These are phyloP conservation scores for Abrus pulchellus DNA, from an alignment of 306 rosid genomes.

Conservation along the genomic window DNA sequence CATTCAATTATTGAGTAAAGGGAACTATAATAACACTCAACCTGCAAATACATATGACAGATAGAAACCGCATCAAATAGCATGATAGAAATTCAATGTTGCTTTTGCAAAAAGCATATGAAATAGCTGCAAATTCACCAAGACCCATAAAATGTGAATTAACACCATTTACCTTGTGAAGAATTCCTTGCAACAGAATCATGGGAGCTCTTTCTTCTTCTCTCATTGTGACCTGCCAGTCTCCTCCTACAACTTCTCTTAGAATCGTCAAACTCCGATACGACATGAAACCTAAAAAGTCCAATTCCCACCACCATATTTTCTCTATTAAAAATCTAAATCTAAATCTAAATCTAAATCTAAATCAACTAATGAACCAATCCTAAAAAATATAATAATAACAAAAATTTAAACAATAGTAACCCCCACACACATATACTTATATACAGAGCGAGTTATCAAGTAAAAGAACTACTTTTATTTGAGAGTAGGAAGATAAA, in stretches of 20 bases:
- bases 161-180: slow-evolving; percentile 58
- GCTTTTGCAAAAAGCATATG: background rate
- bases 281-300: slow-evolving; percentile 78
- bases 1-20: background rate
- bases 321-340: background rate
- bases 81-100: background rate
- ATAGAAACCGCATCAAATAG: background rate
- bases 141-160: background rate
- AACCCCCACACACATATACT: too few species aligned
- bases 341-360: background rate
- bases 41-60: background rate
- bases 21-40: background rate
- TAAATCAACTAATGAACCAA: background rate
- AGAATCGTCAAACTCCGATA: slow-evolving; percentile 89
- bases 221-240: slow-evolving; percentile 95
- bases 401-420: background rate
- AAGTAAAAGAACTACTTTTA: too few species aligned
- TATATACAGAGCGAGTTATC: too few species aligned
- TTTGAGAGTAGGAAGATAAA: too few species aligned
- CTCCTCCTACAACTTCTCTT: slow-evolving; percentile 95
- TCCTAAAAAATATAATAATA: background rate
- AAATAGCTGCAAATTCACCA: background rate
- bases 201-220: slow-evolving; percentile 91
- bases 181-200: slow-evolving; percentile 71
- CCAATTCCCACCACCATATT: slow-evolving; percentile 14